These are phyloP conservation scores for Eucalyptus rudis DNA, from an alignment of 345 rosid genomes.

Conservation along the genomic window DNA sequence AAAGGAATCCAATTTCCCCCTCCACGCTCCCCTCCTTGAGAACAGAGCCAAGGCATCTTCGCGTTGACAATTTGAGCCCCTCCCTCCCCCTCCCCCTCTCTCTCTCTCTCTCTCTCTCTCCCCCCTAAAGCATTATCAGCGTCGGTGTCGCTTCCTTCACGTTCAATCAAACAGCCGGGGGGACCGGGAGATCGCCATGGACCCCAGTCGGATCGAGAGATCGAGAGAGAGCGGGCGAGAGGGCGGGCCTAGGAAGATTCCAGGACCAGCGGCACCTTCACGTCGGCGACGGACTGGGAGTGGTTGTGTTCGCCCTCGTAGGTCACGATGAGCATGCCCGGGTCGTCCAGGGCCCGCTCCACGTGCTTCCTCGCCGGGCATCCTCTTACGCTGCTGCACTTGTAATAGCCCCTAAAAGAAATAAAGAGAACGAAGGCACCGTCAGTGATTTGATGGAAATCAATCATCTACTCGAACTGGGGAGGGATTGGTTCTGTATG, in stretches of 20 bases:
- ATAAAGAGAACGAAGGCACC: neutral
- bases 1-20: slow-evolving; percentile 21
- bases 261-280: slow-evolving; percentile 22
- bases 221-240: neutral
- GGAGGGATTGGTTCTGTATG: neutral
- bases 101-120: neutral
- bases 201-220: neutral
- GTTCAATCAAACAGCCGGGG: neutral
- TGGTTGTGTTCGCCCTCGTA: slow-evolving; percentile 90
- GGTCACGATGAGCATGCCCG: slow-evolving; percentile 70
- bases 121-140: neutral
- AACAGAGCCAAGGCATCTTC: neutral
- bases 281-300: slow-evolving; percentile 9
- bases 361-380: slow-evolving; percentile 96
- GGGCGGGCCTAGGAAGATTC: slow-evolving; percentile 29
- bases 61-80: neutral
- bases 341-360: slow-evolving; percentile 72
- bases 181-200: neutral
- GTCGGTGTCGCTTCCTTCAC: neutral
- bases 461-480: neutral
- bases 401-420: slow-evolving; percentile 70
- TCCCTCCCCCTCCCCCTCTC: neutral
- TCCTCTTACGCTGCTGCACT: slow-evolving; percentile 79
- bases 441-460: neutral
- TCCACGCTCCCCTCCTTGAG: neutral